These are phyloP conservation scores for apple (Malus domestica) DNA, from an alignment of 306 rosid genomes.

Conservation along the genomic window ASM211411v1 NC_041805.1:3384001-3384500, in stretches of 20 bases:
- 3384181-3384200: not conserved
- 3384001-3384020: no score
- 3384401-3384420: constrained; percentile 29
- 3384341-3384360: not conserved
- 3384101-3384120: no score
- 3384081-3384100: not conserved
- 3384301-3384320: constrained; percentile 46
- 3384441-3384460: no score
- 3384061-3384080: not conserved
- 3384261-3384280: not conserved
- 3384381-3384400: constrained; percentile 5
- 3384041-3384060: no score
- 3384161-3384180: not conserved
- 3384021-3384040: no score
- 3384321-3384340: constrained; percentile 16
- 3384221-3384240: not conserved
- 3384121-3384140: not conserved
- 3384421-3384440: not conserved
- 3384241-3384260: not conserved
- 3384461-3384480: no score
- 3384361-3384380: not conserved
- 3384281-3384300: constrained; percentile 9
- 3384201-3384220: not conserved
- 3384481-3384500: not conserved
- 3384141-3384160: not conserved